phyloP scores from a whole-genome alignment of 371 early-diverging fungal species.

The Blastocladiella emersonii region DNA sequence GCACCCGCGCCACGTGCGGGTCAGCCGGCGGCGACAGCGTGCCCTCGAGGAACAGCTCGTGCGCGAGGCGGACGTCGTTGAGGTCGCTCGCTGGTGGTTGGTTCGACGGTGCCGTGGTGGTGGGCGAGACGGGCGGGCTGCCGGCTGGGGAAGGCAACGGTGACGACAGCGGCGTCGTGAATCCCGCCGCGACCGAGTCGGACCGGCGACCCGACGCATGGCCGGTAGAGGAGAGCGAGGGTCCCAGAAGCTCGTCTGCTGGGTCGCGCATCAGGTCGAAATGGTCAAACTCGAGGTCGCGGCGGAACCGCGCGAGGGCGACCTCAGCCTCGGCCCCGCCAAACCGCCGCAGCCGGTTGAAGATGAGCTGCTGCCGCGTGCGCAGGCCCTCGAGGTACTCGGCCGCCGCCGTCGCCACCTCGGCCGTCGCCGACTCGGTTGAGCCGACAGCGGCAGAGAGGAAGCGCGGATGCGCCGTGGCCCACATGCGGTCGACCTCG shows the following conservation, averaged over 20 bases:
- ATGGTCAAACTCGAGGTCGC: background rate
- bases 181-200: too few relatives aligned
- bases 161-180: background rate
- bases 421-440: background rate
- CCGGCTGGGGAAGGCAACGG: background rate
- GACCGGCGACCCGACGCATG: too few relatives aligned
- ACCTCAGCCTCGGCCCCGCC: background rate
- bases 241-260: background rate
- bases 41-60: background rate
- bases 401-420: background rate
- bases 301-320: background rate
- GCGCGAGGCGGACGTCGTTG: background rate
- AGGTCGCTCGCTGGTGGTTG: background rate
- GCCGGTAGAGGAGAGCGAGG: background rate
- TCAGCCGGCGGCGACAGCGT: too few relatives aligned
- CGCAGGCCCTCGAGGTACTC: background rate
- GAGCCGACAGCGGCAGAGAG: too few relatives aligned
- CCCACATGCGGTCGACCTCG: background rate
- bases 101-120: too few relatives aligned
- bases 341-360: background rate
- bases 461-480: background rate
- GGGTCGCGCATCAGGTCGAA: background rate
- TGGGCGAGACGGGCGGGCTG: too few relatives aligned
- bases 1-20: background rate
- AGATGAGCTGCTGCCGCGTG: background rate